A percentile compares a stretch with the other conserved stretches of the same genome.
Conservation (phyloP, 2,329 filamentous ascomycete genomes). For the Ophiocordyceps sinensis region DNA sequence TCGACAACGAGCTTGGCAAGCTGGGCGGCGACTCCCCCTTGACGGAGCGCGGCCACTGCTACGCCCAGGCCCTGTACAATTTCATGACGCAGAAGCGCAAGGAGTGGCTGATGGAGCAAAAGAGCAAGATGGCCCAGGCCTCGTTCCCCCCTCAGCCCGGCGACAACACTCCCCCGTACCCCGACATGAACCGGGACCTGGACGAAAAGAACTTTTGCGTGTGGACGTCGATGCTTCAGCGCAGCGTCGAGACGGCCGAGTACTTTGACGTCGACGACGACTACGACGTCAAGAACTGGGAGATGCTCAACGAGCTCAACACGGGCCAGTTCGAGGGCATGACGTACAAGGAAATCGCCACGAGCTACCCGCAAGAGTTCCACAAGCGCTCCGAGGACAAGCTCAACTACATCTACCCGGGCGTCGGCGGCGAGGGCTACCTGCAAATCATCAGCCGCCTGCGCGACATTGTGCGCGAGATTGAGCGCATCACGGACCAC, state of each 20-base stretch:
- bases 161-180: conserved; percentile 89
- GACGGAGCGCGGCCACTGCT: conserved; percentile 65
- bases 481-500: conserved; percentile 94
- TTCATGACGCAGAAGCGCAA: conserved; percentile 74
- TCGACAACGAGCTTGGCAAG: conserved; percentile 75
- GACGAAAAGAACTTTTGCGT: conserved; percentile 89
- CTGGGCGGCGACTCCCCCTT: conserved; percentile 84
- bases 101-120: conserved; percentile 72
- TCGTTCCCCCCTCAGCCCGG: conserved; percentile 84
- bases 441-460: conserved; percentile 93
- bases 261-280: conserved; percentile 86
- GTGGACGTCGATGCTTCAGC: conserved; percentile 94
- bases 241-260: conserved; percentile 75
- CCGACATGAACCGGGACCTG: conserved; percentile 57
- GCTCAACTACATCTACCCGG: conserved; percentile 90
- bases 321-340: conserved; percentile 86
- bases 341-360: conserved; percentile 81
- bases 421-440: conserved; percentile 90
- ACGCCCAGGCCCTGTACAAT: conserved; percentile 62
- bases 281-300: conserved; percentile 93
- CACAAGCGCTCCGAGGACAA: conserved; percentile 69
- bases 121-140: conserved; percentile 58
- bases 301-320: conserved; percentile 94
- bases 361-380: conserved; percentile 70
- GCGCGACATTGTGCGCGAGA: conserved; percentile 88